Conservation (phyloP, 2,329 filamentous ascomycete species). For the Dactylonectria macrodidyma region DNA sequence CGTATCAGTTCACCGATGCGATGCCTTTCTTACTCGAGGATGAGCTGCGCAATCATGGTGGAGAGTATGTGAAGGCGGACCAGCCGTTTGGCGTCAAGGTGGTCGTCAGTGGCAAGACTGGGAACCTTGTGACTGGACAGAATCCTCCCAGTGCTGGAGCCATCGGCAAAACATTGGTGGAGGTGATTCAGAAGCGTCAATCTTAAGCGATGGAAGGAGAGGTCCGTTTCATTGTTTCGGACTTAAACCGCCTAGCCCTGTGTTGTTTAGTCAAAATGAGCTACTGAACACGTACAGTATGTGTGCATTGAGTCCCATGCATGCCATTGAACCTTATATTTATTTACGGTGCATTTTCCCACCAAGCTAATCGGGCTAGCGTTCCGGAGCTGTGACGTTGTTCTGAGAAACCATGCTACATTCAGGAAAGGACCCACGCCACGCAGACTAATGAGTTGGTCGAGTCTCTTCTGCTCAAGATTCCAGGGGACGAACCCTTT, state of each 20-base stretch:
- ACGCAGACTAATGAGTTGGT: neutral
- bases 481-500: neutral
- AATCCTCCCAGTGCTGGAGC: conserved; percentile 64
- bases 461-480: neutral
- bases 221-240: neutral
- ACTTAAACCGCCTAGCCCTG: neutral
- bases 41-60: conserved; percentile 64
- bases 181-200: neutral
- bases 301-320: too few relatives aligned
- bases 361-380: neutral
- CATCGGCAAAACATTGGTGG: neutral
- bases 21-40: conserved; percentile 73
- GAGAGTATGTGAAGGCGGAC: conserved; percentile 67
- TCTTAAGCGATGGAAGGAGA: neutral
- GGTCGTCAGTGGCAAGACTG: conserved; percentile 56
- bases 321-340: neutral
- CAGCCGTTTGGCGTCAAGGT: conserved; percentile 64
- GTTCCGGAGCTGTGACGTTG: neutral
- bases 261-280: neutral
- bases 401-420: neutral
- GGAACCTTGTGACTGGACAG: conserved; percentile 68
- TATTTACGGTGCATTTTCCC: neutral
- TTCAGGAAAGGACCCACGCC: neutral
- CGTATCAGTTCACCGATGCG: conserved; percentile 63
- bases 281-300: too few relatives aligned